These are phyloP conservation scores for Thalassiosira pacifica DNA, from an alignment of 352 stramenopile species.

Conservation along the genomic window DNA sequence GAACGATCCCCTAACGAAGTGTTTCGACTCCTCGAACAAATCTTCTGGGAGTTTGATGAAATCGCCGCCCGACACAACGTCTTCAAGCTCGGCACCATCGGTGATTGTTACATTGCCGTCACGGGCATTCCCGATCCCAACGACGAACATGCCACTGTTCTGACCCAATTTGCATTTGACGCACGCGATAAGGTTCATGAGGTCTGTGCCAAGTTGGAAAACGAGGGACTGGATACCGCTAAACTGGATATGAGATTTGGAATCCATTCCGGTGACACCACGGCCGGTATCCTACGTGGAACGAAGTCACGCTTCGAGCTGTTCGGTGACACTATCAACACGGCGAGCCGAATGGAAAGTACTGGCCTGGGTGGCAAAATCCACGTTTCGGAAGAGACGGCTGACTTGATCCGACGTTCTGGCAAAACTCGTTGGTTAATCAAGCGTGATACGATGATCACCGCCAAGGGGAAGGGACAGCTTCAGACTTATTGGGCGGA, in stretches of 20 bases:
- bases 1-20: slow-evolving; percentile 63
- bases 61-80: slow-evolving; percentile 57
- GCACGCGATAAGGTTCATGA: slow-evolving; percentile 51
- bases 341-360: slow-evolving; percentile 69
- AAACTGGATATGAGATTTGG: slow-evolving; percentile 65
- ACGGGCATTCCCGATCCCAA: slow-evolving; percentile 68
- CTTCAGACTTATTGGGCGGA: slow-evolving; percentile 75
- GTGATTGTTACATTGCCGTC: slow-evolving; percentile 75
- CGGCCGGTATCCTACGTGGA: slow-evolving; percentile 53
- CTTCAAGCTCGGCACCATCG: slow-evolving; percentile 78
- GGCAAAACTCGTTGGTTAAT: slow-evolving; percentile 58
- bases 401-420: slow-evolving; percentile 54
- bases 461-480: slow-evolving; percentile 74
- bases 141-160: slow-evolving; percentile 66
- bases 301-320: slow-evolving; percentile 66
- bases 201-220: slow-evolving; percentile 39
- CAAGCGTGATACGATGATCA: slow-evolving; percentile 59
- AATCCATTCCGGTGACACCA: slow-evolving; percentile 59
- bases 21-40: slow-evolving; percentile 66
- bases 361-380: slow-evolving; percentile 62
- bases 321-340: slow-evolving; percentile 79
- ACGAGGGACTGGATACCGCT: slow-evolving; percentile 45
- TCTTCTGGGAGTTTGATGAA: slow-evolving; percentile 73
- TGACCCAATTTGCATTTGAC: slow-evolving; percentile 67
- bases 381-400: slow-evolving; percentile 67